Percentiles rank a stretch among this genome's conserved stretches.
Evolutionary conservation across 2,329 filamentous ascomycete genomes (phyloP).

Genomic region (Hymenoscyphus fructigenus): DNA sequence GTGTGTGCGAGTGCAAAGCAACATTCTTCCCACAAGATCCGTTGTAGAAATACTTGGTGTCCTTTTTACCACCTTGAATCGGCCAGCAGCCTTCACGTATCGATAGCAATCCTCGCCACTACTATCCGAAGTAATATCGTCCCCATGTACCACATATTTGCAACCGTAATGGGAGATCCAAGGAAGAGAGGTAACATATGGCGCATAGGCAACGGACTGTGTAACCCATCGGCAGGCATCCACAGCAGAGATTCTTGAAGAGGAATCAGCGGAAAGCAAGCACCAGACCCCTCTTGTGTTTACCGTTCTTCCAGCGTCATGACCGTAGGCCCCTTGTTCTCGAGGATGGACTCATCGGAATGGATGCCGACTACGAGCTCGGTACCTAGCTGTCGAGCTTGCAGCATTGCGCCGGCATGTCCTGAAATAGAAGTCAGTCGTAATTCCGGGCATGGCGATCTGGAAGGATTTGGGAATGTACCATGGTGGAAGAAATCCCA

Average conservation of each 20-base stretch:
- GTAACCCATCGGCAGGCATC: constrained; percentile 96
- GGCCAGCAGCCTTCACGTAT: constrained; percentile 88
- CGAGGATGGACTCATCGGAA: constrained; percentile 90
- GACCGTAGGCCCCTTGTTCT: constrained; percentile 96
- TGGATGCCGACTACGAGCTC: constrained; percentile 92
- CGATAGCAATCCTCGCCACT: constrained; percentile 95
- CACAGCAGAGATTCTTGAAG: constrained; percentile 73
- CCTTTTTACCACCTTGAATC: constrained; percentile 95
- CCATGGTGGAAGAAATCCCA: constrained; percentile 99
- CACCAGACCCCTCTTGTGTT: constrained; percentile 24
- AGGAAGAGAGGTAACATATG: constrained; percentile 89
- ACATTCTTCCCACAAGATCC: constrained; percentile 96
- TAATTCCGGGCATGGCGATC: not conserved
- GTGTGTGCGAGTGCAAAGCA: constrained; percentile 91
- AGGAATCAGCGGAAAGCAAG: constrained; percentile 33
- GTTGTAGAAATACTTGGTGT: constrained; percentile 97
- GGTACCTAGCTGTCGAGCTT: constrained; percentile 85
- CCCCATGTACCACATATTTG: constrained; percentile 92
- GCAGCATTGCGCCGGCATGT: constrained; percentile 94
- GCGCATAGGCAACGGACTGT: constrained; percentile 76
- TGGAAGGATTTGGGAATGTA: constrained; percentile 38
- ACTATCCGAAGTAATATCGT: constrained; percentile 95
- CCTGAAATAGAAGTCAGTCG: constrained; percentile 48
- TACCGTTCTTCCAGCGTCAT: constrained; percentile 90
- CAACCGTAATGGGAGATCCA: constrained; percentile 97